Base-by-base conservation (phyloP, 257 asterid species). In the Prunella vulgaris region DNA sequence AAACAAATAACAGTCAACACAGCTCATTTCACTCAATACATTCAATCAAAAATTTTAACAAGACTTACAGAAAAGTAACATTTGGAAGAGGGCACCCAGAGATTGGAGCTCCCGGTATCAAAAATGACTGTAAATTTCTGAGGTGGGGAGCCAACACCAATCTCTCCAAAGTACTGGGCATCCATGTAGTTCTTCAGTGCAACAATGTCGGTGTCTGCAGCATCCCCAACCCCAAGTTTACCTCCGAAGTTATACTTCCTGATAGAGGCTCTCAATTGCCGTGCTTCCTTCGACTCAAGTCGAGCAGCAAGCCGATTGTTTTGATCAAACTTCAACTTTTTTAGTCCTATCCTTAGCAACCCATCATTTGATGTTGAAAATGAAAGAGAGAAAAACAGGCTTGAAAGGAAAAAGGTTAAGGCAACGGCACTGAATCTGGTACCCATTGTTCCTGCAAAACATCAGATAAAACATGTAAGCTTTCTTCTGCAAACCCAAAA, bases 91-190 rank as follows among this genome's bases (percentile, higher is more conserved):
- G 98, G 98, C 67, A 93, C 96, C 98, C 98, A 93, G 74, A 93
- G 76, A 79, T 93, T 93, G 61, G 98, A 84, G 86, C 98, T 93
- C 60, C 98, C 98, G 0, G 98, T 93, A 71, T 93, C 98, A 22
- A 93, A 93, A 66, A 93, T 93, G 70, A 93, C 96, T 30, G 97
- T 90, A 30, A 93, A 88, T 58, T 88, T 93, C 83, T 93, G 97
- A 2, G 93, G 89, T 7, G 98, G 98, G 49, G 86, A 68, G 25
- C 98, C 98, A 25, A 93, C 30, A 18, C 94, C 96, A 79, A 93
- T 87, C 89, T 87, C 98, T 28, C 98, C 98, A 71, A 83, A 90
- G 83, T 90, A 93, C 76, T 93, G 98, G 38, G 98, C 98, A 77
- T 93, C 96, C 97, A 93, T 85, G 76, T 88, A 93, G 77, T 93